Evolutionary conservation across 371 early-diverging fungal species (phyloP).

Genomic region (Amoeboaphelidium protococcarum): DNA sequence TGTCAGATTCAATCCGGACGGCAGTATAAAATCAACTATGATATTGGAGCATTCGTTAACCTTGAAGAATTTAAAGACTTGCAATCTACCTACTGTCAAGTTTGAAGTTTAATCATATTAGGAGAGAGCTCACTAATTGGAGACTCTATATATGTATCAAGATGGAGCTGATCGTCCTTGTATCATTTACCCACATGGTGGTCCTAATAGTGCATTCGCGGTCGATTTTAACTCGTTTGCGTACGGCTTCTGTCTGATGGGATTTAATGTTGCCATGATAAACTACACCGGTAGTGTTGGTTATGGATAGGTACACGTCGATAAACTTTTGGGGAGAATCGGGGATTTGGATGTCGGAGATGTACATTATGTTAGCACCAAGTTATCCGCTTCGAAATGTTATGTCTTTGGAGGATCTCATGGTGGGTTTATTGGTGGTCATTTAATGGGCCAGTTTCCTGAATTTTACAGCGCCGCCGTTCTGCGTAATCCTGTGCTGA

Average conservation of each 20-base stretch:
- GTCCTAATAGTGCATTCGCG: slow-evolving; percentile 26
- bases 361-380: slow-evolving; percentile 15
- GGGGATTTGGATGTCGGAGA: slow-evolving; percentile 33
- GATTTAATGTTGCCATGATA: slow-evolving; percentile 27
- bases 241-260: slow-evolving; percentile 18
- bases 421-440: slow-evolving; percentile 37
- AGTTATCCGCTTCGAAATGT: slow-evolving; percentile 11
- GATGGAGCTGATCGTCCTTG: slow-evolving; percentile 12
- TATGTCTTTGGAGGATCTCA: slow-evolving; percentile 37
- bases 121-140: too few species aligned
- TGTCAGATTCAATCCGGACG: too few species aligned
- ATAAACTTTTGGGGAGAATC: slow-evolving; percentile 27
- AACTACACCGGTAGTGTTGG: slow-evolving; percentile 46
- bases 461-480: slow-evolving; percentile 24
- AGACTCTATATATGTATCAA: too few species aligned
- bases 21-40: too few species aligned
- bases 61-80: too few species aligned
- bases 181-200: slow-evolving; percentile 34
- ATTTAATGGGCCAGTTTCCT: slow-evolving; percentile 23
- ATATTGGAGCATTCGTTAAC: too few species aligned
- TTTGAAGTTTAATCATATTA: too few species aligned
- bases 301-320: slow-evolving; percentile 31
- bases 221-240: slow-evolving; percentile 14
- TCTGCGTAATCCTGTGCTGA: slow-evolving; percentile 41
- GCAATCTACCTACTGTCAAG: too few species aligned